A percentile compares a stretch with the other conserved stretches of the same genome.
phyloP scores from a whole-genome alignment of 2,329 filamentous ascomycete species.

The Sclerotinia spermophila region DNA sequence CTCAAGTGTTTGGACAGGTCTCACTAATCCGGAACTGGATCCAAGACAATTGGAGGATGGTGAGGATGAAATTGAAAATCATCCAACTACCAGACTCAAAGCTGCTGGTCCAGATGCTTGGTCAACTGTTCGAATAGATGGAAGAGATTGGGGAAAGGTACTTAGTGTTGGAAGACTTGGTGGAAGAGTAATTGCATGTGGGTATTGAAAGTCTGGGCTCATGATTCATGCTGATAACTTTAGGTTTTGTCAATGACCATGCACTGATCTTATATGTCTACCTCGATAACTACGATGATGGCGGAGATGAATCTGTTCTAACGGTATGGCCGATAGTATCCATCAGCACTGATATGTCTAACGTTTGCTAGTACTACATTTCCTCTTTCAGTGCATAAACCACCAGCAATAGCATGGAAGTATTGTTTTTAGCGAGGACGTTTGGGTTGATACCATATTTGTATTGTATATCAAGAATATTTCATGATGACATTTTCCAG shows the following conservation, averaged over 20 bases:
- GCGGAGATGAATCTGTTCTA: slow-evolving; percentile 66
- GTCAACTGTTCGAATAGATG: slow-evolving; percentile 88
- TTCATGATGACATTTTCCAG: not conserved
- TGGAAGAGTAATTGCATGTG: slow-evolving; percentile 87
- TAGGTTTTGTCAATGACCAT: slow-evolving; percentile 71
- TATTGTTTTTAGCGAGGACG: slow-evolving; percentile 27
- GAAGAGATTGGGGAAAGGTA: slow-evolving; percentile 91
- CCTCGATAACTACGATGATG: slow-evolving; percentile 65
- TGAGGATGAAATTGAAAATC: slow-evolving; percentile 65
- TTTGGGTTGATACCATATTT: slow-evolving; percentile 23
- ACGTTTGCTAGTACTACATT: slow-evolving; percentile 50
- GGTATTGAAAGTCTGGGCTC: slow-evolving; percentile 35
- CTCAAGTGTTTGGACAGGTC: slow-evolving; percentile 76
- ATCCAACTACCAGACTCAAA: slow-evolving; percentile 77
- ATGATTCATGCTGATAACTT: slow-evolving; percentile 25
- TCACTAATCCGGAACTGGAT: slow-evolving; percentile 85
- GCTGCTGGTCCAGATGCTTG: slow-evolving; percentile 75
- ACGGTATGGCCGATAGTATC: slow-evolving; percentile 52
- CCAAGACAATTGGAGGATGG: slow-evolving; percentile 66
- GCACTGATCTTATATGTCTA: slow-evolving; percentile 83
- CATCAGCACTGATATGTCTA: slow-evolving; percentile 1
- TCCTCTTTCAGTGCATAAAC: slow-evolving; percentile 49
- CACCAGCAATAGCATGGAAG: not conserved
- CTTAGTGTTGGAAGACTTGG: slow-evolving; percentile 86
- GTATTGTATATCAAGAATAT: not conserved